phyloP scores from a whole-genome alignment of 345 rosid species.

The Xanthoceras sorbifolium region DNA sequence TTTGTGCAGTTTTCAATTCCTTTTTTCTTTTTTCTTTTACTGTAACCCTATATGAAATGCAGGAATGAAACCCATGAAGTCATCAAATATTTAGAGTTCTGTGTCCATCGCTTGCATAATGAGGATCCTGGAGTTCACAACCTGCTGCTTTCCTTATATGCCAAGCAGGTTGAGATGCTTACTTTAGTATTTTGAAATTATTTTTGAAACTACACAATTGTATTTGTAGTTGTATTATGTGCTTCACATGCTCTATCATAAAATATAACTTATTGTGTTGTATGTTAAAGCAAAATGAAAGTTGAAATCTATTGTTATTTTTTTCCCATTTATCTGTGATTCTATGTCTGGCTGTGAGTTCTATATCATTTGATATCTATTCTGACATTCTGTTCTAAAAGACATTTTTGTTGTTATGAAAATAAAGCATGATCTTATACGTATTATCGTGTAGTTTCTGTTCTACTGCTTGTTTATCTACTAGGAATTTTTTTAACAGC shows the following conservation, averaged over 20 bases:
- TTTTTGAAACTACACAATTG: background rate
- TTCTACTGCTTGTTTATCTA: background rate
- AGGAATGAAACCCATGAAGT: conserved; percentile 99
- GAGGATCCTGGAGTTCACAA: conserved; percentile 99
- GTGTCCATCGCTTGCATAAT: conserved; percentile 82
- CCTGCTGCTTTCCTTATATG: conserved; percentile 90
- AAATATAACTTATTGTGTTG: background rate
- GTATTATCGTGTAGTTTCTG: background rate
- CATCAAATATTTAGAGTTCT: conserved; percentile 89
- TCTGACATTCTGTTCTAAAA: background rate
- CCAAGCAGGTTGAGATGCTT: conserved; percentile 77
- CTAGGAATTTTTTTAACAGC: background rate
- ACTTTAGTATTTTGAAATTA: conserved; percentile 2
- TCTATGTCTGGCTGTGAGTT: background rate
- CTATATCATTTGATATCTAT: background rate
- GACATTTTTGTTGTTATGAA: background rate
- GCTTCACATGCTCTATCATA: background rate
- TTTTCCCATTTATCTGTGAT: background rate
- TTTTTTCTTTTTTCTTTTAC: conserved; percentile 1
- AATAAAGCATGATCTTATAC: background rate
- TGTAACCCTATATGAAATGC: conserved; percentile 31
- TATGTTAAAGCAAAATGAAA: background rate
- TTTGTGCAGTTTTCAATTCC: conserved; percentile 8
- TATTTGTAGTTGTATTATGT: background rate
- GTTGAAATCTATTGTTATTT: conserved; percentile 7